Evolutionary conservation across 228 moss, liverwort and hornwort genomes (phyloP), one percentile per base, ranked within the genome.

Genomic region (Sphagnum fallax): DNA sequence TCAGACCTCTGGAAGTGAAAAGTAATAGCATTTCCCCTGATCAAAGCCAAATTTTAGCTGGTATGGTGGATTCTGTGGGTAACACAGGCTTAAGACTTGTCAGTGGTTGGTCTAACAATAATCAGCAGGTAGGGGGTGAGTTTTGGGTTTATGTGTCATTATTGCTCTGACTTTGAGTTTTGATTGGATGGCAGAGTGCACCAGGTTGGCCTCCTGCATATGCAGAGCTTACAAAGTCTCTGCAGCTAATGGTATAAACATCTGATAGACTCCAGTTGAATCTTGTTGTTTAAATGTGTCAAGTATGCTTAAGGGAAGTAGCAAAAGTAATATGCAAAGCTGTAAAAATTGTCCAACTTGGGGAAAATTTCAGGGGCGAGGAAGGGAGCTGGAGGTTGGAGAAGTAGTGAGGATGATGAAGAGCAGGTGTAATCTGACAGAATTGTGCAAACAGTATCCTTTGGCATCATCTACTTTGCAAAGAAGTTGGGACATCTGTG

Each of bases 181-280:
- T 32, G 32, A 32, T 32, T 32, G 32, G 32, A 32, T 32, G 32
- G 51, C 80, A 81, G 76, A 81, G 76, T 66, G 82, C 89, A 79
- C 88, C 87, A 64, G 91, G 89, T 47, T 91, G 89, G 91, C 87
- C 88, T 57, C 65, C 84, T 60, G 86, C 89, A 18, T 91, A 91
- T 71, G 75, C 70, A 50, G 82, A 84, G 73, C 87, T 91, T 14
- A 69, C 80, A 63, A 10, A 81, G 16, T 69, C 60, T 73, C 70
- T 91, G 11, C 53, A 63, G n/a, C 84, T 91, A 15, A 86, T 88
- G 87, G 91, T 91, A 67, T 12, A 52, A 0, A 6, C 1, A 14
- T 58, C 51, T 7, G 48, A 51, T 48, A 12, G 8, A 51, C 15
- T 11, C 10, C 5, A 48, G 1, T 16, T 6, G 9, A 16, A 15